Conservation (phyloP, 805 yeast genomes). For the Yarrowia keelungensis region DNA sequence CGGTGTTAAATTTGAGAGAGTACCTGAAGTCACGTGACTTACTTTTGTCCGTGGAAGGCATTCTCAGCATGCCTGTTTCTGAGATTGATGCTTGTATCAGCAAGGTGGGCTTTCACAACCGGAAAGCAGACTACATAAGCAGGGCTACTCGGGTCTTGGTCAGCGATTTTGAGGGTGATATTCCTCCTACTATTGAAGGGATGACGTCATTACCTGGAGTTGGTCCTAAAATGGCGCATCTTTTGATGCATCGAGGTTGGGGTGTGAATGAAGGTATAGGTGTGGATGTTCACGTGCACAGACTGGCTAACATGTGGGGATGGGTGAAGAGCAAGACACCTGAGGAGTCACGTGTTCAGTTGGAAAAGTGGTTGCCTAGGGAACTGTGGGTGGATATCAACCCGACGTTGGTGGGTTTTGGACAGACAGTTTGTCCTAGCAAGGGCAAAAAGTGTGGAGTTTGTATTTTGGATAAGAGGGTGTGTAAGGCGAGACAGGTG, state of each 20-base stretch:
- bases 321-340: conserved; percentile 69
- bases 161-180: conserved; percentile 64
- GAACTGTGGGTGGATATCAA: conserved; percentile 84
- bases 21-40: conserved; percentile 56
- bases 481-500: conserved; percentile 53
- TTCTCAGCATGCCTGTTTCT: conserved; percentile 52
- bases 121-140: conserved; percentile 77
- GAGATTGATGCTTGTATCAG: conserved; percentile 70
- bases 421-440: conserved; percentile 85
- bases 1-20: conserved; percentile 66
- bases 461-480: conserved; percentile 62
- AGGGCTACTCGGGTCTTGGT: conserved; percentile 62
- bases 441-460: conserved; percentile 70
- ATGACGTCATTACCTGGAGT: conserved; percentile 82
- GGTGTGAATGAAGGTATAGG: conserved; percentile 78
- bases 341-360: conserved; percentile 70
- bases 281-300: conserved; percentile 88
- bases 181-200: conserved; percentile 74
- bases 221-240: conserved; percentile 93
- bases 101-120: conserved; percentile 85
- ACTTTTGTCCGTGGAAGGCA: conserved; percentile 48
- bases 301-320: conserved; percentile 78
- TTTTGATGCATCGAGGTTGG: conserved; percentile 86
- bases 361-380: conserved; percentile 77
- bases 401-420: conserved; percentile 89